Base-by-base conservation (phyloP, 2,329 filamentous ascomycete species). In the Trichoderma atroviride region DNA sequence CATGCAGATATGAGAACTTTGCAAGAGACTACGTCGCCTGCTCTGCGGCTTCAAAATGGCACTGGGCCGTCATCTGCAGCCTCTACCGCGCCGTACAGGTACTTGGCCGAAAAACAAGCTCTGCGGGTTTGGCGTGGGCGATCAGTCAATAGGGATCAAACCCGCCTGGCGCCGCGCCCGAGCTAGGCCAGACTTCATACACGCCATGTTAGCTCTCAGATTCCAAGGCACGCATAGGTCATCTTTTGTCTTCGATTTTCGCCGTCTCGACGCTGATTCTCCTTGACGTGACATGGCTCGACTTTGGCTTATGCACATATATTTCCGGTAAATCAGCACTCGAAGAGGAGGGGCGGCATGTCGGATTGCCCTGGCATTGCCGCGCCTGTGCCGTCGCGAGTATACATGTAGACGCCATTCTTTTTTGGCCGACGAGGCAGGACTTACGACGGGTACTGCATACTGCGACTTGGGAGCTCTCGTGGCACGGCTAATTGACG, bases 111-210 rank as follows among this genome's bases (percentile, higher is more conserved):
- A 37, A 33, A 50, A 24, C 60, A 63, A 24, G 47, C 35, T 53
- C 47, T 53, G 47, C 60, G 60, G 52, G 60, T 31, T 56, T 31
- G 61, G 50, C 33, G 50, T 64, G 50, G 61, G 50, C 16, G 61
- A 64, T 64, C 33, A 35, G 50, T 64, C 61, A 64, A 64, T 64
- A 55, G 61, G 61, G 61, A 64, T 64, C 50, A 64, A 55, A 52
- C 27, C 63, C 63, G 63, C 63, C 40, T 55, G 50, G 58, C 63
- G 63, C 63, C 63, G 63, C 47, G 37, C 56, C 40, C 55, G 55
- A 59, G n/a, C 37, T 24, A 55, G 40, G 29, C 16, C 22, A 16
- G 50, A 27, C 52, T 29, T 27, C 52, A 31, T 55, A 7, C 27
- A 22, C 14, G 24, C 59, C 22, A 33, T 40, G 33, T 5, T 14